These are phyloP conservation scores for Marsdenia floribunda DNA, from an alignment of 257 asterid genomes.

Conservation along the genomic window DNA sequence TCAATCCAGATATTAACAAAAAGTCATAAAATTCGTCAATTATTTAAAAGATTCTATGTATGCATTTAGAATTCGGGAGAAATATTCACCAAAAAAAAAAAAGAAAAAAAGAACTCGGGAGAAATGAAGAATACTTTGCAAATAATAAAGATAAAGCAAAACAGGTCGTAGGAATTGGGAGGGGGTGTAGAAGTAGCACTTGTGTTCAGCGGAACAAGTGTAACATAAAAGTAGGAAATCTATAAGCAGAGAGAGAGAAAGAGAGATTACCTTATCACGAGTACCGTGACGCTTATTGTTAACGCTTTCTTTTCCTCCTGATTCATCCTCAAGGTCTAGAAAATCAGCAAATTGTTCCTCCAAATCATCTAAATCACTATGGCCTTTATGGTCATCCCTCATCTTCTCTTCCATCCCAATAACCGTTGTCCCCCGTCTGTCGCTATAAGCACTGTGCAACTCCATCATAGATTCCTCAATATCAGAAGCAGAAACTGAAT, in stretches of 20 bases:
- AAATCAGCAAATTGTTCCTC: constrained; percentile 47
- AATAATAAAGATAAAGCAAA: neutral
- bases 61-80: neutral
- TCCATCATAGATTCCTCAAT: constrained; percentile 39
- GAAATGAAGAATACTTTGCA: neutral
- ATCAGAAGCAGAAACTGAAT: constrained; percentile 32
- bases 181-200: neutral
- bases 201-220: neutral
- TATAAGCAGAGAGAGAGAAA: constrained; percentile 8
- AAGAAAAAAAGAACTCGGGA: neutral
- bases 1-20: neutral
- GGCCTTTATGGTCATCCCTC: constrained; percentile 17
- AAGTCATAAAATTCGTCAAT: neutral
- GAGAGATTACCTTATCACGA: constrained; percentile 61
- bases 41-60: neutral
- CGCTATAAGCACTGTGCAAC: constrained; percentile 24
- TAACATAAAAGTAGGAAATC: neutral
- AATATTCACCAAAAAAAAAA: too few species aligned
- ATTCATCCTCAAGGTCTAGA: constrained; percentile 48
- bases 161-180: too few species aligned
- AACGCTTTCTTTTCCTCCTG: constrained; percentile 41
- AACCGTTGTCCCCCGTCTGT: constrained; percentile 19
- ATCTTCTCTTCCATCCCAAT: constrained; percentile 21
- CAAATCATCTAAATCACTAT: constrained; percentile 38
- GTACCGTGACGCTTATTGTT: constrained; percentile 36